phyloP scores from a whole-genome alignment of 2,329 filamentous ascomycete species.

The Verticillium zaregamsianum region DNA sequence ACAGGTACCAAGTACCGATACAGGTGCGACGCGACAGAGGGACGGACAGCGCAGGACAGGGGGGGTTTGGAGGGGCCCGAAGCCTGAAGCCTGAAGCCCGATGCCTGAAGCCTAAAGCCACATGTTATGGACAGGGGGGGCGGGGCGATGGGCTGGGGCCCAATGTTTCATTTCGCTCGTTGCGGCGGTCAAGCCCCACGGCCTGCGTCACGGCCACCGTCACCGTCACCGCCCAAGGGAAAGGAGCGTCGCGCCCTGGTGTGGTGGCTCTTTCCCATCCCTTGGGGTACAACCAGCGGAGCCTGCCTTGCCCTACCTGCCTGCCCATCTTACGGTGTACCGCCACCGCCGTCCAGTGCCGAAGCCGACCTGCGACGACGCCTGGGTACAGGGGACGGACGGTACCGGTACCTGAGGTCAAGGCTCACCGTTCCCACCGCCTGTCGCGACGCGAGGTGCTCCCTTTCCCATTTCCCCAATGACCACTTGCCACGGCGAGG shows the following conservation, averaged over 20 bases:
- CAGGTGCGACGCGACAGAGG: neutral
- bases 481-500: no score
- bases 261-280: neutral
- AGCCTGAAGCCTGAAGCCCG: neutral
- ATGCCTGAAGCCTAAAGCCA: neutral
- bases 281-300: neutral
- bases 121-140: neutral
- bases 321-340: neutral
- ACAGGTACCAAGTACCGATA: neutral
- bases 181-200: conserved; percentile 12
- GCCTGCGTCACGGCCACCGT: conserved; percentile 9
- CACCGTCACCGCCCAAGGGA: conserved; percentile 12
- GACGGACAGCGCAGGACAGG: neutral
- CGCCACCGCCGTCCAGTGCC: neutral
- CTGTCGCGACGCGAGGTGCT: no score
- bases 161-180: conserved; percentile 15
- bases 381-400: neutral
- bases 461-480: no score
- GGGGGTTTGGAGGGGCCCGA: neutral
- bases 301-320: neutral
- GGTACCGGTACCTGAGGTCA: no score
- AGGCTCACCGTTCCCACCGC: no score
- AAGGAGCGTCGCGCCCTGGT: neutral
- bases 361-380: neutral
- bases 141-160: neutral